A percentile compares a stretch with the other conserved stretches of the same genome.
phyloP scores from a whole-genome alignment of 306 rosid species.

The Mucuna pruriens region DNA sequence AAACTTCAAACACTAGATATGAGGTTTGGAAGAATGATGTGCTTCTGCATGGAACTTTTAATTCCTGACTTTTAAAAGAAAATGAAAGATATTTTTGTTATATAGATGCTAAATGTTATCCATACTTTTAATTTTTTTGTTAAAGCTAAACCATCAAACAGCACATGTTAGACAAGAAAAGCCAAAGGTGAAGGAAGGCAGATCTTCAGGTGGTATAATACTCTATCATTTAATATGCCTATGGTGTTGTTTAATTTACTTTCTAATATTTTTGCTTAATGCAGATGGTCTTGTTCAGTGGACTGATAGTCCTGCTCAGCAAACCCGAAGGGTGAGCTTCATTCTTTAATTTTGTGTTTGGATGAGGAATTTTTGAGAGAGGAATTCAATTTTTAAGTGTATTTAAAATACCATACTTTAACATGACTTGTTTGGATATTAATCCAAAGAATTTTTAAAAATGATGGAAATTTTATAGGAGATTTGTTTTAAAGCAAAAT shows the following conservation, averaged over 20 bases:
- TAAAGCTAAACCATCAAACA: conserved; percentile 53
- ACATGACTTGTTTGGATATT: too few relatives aligned
- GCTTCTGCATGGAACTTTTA: conserved; percentile 41
- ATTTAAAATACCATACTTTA: too few relatives aligned
- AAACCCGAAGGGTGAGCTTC: conserved; percentile 75
- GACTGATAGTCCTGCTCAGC: conserved; percentile 50
- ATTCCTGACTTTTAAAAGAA: background rate
- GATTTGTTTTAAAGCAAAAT: too few relatives aligned
- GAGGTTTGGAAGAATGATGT: conserved; percentile 64
- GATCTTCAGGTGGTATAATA: conserved; percentile 56
- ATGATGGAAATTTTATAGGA: too few relatives aligned
- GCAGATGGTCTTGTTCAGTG: conserved; percentile 51
- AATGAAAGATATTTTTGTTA: background rate
- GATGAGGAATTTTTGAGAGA: too few relatives aligned
- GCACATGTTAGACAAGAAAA: conserved; percentile 54
- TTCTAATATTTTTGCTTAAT: conserved; percentile 30
- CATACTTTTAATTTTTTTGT: conserved; percentile 26
- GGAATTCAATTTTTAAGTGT: too few relatives aligned
- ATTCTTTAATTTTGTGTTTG: too few relatives aligned
- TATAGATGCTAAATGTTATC: conserved; percentile 23
- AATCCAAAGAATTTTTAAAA: too few relatives aligned
- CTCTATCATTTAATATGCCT: conserved; percentile 6
- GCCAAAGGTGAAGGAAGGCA: conserved; percentile 42
- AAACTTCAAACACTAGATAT: conserved; percentile 45
- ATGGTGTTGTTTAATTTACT: conserved; percentile 28